Evolutionary conservation across 169 alveolate genomes (phyloP).

Genomic region (Cryptosporidium canis): DNA sequence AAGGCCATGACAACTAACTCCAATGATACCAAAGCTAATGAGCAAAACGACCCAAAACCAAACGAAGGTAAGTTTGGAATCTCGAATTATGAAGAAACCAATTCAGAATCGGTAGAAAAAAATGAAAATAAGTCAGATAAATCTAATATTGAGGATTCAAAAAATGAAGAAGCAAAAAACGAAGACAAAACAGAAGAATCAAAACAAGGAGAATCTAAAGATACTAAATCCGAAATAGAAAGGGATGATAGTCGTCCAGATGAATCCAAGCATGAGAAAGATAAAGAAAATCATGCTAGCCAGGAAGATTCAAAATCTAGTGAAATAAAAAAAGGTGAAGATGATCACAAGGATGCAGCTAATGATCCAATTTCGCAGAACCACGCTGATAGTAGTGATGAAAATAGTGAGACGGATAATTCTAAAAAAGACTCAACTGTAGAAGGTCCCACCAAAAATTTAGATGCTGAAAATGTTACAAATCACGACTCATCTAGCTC

Average conservation of each 20-base stretch:
- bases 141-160: not conserved
- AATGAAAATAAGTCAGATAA: not conserved
- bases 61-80: not conserved
- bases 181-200: slow-evolving; percentile 2
- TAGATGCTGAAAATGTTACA: not conserved
- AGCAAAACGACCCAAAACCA: not conserved
- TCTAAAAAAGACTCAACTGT: not conserved
- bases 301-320: not conserved
- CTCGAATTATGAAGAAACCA: not conserved
- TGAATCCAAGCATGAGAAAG: not conserved
- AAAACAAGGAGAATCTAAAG: not conserved
- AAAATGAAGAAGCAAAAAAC: not conserved
- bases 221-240: no score
- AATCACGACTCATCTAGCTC: not conserved
- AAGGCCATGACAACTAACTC: not conserved
- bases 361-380: not conserved
- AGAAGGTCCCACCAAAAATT: not conserved
- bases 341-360: not conserved
- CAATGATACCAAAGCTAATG: not conserved
- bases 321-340: not conserved
- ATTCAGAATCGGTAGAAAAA: not conserved
- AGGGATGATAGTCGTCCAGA: no score
- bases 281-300: not conserved
- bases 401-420: not conserved
- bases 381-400: not conserved